Evolutionary conservation across 2,329 filamentous ascomycete species (phyloP).

Genomic region (Penicillium expansum): DNA sequence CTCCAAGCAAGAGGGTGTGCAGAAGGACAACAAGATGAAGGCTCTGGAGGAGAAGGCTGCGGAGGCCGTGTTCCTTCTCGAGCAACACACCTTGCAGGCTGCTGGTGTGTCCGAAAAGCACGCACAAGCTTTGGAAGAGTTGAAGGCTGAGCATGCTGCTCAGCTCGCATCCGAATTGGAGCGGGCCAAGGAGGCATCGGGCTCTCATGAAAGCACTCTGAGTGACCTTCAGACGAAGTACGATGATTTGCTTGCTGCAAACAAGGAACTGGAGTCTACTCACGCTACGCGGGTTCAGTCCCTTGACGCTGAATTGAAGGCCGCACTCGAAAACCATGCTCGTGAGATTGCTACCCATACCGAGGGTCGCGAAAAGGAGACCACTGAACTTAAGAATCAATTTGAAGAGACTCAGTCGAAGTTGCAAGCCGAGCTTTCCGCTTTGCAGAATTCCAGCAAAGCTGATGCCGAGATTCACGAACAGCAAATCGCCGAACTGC

Average conservation of each 20-base stretch:
- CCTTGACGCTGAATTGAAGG: conserved; percentile 26
- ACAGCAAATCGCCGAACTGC: conserved; percentile 35
- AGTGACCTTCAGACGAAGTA: conserved; percentile 35
- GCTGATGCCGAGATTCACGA: conserved; percentile 27
- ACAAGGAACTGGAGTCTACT: conserved; percentile 29
- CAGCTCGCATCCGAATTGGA: conserved; percentile 30
- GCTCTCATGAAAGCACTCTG: conserved; percentile 31
- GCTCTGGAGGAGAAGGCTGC: conserved; percentile 36
- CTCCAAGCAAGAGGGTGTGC: conserved; percentile 37
- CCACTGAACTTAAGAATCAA: conserved; percentile 33
- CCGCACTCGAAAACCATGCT: conserved; percentile 27
- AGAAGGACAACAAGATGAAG: conserved; percentile 35
- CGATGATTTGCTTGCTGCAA: conserved; percentile 31
- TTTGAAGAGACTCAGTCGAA: conserved; percentile 30
- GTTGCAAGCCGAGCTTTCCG: conserved; percentile 31
- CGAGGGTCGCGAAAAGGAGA: conserved; percentile 27
- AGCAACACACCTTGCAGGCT: conserved; percentile 34
- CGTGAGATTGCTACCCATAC: conserved; percentile 31
- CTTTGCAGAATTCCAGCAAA: conserved; percentile 31
- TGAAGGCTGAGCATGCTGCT: conserved; percentile 37
- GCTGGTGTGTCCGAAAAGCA: conserved; percentile 34
- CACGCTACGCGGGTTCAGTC: conserved; percentile 34
- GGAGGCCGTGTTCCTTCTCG: conserved; percentile 34
- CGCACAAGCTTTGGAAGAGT: conserved; percentile 30
- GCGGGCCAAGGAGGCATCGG: conserved; percentile 31